Percentiles rank a stretch among this genome's conserved stretches.
Conservation (phyloP, 305 asterid genomes). For the Fraxinus albicans region DNA sequence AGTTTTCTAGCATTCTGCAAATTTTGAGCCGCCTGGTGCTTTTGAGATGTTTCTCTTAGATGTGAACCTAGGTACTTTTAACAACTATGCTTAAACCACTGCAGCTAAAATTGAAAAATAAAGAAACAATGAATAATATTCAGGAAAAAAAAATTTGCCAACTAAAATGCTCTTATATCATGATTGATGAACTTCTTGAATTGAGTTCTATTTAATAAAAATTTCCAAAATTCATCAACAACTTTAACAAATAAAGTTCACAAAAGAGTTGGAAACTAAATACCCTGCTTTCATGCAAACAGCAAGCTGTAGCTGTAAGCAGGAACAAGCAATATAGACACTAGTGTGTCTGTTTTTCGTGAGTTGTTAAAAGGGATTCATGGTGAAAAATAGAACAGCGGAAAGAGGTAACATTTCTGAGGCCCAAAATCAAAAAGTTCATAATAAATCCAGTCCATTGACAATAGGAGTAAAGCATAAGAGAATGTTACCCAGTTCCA, state of each 20-base stretch:
- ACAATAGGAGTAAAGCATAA: conserved; percentile 13
- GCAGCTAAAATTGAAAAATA: background rate
- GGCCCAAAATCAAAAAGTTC: conserved; percentile 15
- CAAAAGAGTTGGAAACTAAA: conserved; percentile 1
- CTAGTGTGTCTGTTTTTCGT: background rate
- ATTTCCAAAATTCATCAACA: background rate
- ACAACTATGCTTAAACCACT: background rate
- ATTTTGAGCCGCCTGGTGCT: background rate
- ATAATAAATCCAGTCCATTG: conserved; percentile 10
- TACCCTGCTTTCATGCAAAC: conserved; percentile 18
- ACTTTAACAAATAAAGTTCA: background rate
- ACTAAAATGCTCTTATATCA: background rate
- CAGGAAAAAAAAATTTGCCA: background rate
- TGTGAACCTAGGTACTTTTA: background rate
- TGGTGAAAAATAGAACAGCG: background rate
- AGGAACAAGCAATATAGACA: conserved; percentile 11
- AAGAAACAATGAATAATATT: background rate
- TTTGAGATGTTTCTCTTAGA: background rate
- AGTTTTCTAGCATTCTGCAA: background rate
- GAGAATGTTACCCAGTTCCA: conserved; percentile 7
- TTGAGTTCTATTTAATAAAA: background rate
- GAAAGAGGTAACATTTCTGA: background rate
- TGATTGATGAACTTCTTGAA: background rate
- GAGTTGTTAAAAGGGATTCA: conserved; percentile 6
- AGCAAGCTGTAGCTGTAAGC: conserved; percentile 17